Conservation (phyloP, 1,284 basidiomycete genomes). For the Boletus sp. region DNA sequence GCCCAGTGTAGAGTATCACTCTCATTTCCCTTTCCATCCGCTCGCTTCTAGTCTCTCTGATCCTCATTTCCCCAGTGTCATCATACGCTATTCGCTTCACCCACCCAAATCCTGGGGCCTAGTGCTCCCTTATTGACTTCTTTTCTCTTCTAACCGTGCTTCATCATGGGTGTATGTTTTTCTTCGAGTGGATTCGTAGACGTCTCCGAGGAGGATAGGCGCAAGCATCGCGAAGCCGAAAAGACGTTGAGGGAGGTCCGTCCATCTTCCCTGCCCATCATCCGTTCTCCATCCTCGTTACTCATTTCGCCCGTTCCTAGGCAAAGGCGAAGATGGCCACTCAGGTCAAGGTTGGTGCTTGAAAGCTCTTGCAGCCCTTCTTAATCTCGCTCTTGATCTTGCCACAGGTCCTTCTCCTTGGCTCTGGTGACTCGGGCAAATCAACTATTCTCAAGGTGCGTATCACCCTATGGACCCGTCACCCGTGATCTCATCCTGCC, state of each 20-base stretch:
- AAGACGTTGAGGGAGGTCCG: slow-evolving; percentile 59
- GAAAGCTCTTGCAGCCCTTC: background rate
- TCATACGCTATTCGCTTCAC: slow-evolving; percentile 1
- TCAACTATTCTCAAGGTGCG: slow-evolving; percentile 82
- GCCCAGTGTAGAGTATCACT: slow-evolving; percentile 11
- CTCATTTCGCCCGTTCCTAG: slow-evolving; percentile 34
- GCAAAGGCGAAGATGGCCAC: slow-evolving; percentile 62
- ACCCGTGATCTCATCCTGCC: background rate
- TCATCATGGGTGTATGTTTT: slow-evolving; percentile 71
- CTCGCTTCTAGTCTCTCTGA: background rate
- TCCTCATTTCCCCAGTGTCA: background rate
- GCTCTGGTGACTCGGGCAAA: slow-evolving; percentile 93
- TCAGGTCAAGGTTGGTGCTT: slow-evolving; percentile 69
- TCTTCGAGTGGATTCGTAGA: slow-evolving; percentile 54
- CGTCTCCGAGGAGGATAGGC: slow-evolving; percentile 60
- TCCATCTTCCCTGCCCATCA: slow-evolving; percentile 4
- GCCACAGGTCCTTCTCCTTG: slow-evolving; percentile 75
- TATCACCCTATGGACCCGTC: slow-evolving; percentile 7
- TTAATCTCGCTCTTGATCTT: slow-evolving; percentile 3
- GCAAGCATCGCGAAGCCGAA: slow-evolving; percentile 63
- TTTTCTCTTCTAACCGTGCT: slow-evolving; percentile 2
- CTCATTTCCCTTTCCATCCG: background rate
- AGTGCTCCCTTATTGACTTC: slow-evolving; percentile 12
- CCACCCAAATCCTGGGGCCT: slow-evolving; percentile 9
- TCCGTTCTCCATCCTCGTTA: background rate